Base-by-base conservation (phyloP, 2,329 filamentous ascomycete genomes). In the Onygenales sp. region DNA sequence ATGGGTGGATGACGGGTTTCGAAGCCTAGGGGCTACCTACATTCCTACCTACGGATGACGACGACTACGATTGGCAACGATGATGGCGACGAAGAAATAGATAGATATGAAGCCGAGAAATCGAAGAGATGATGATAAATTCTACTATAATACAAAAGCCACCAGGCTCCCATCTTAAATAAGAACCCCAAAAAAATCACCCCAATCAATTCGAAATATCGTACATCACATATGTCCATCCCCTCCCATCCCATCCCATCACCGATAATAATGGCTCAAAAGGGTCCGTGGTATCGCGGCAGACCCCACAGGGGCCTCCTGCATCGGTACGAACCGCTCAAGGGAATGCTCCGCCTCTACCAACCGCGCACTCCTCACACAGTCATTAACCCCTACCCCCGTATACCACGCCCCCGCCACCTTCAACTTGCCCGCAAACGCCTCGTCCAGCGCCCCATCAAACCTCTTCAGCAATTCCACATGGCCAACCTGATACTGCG, bases 401-500 rank as follows among this genome's bases (percentile, higher is more conserved):
- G 64, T 67, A 60, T 79, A 81, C 64, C 76, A 79, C 52, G 72
- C 74, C 2, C 79, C 79, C 1, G 75, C 76, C 14, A 93, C 83
- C 54, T 82, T 78, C 32, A 95, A 71, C 10, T 78, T 74, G 11
- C 85, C 83, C 7, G 76, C 67, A 65, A 84, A 94, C 4, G 73
- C 70, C 3, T 71, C 56, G 34, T 70, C 64, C 4, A 88, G 74
- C 51, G 84, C 74, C 2, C 69, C 62, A 61, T 84, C 77, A 1
- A 84, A 79, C 2, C 67, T 65, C 21, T 69, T 70, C 74, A 94
- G 81, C 55, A 80, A 77, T 7, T 74, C 68, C 31, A 80, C 70
- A 68, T 97, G 92, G 37, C 89, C 89, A 1, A 95, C 84, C 0
- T 78, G 80, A 67, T 95, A 94, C 71, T 98, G 93, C 9, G 93